Percentiles rank a stretch among this genome's conserved stretches.
Evolutionary conservation across 1,139 yeast species (phyloP).

Genomic region (Candida smagusa): DNA sequence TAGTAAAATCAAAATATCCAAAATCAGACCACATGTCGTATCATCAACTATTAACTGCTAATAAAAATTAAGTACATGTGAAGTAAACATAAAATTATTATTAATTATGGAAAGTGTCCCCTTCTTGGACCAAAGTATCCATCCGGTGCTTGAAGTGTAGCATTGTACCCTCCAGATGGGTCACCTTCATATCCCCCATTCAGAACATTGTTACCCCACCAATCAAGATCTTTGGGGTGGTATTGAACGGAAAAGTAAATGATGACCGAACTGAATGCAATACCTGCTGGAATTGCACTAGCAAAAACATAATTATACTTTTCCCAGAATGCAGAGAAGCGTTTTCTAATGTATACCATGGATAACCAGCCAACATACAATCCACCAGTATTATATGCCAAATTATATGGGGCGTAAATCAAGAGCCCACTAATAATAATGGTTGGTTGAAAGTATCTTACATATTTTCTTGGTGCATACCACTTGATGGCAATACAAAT

Average conservation of each 20-base stretch:
- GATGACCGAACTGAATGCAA: conserved; percentile 16
- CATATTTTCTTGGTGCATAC: conserved; percentile 13
- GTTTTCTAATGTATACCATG: conserved; percentile 16
- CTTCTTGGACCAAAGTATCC: conserved; percentile 17
- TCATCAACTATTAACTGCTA: too few relatives aligned
- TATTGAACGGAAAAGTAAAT: conserved; percentile 20
- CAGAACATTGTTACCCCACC: conserved; percentile 19
- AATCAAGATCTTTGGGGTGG: conserved; percentile 12
- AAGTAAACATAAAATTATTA: too few relatives aligned
- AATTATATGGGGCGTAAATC: conserved; percentile 15
- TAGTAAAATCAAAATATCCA: too few relatives aligned
- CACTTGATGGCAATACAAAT: conserved; percentile 26
- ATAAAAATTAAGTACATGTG: too few relatives aligned
- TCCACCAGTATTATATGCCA: conserved; percentile 16
- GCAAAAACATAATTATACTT: conserved; percentile 19
- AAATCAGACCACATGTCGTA: too few relatives aligned
- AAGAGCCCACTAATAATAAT: conserved; percentile 16
- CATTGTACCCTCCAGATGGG: conserved; percentile 8
- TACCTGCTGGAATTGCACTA: conserved; percentile 18
- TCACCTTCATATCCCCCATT: conserved; percentile 13
- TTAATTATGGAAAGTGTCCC: conserved; percentile 10
- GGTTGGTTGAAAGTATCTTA: conserved; percentile 17
- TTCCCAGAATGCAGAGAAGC: conserved; percentile 17
- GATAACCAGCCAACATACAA: conserved; percentile 13
- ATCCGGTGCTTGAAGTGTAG: conserved; percentile 13